Conservation (phyloP, 2,329 filamentous ascomycete species). For the Penicillium sp. region DNA sequence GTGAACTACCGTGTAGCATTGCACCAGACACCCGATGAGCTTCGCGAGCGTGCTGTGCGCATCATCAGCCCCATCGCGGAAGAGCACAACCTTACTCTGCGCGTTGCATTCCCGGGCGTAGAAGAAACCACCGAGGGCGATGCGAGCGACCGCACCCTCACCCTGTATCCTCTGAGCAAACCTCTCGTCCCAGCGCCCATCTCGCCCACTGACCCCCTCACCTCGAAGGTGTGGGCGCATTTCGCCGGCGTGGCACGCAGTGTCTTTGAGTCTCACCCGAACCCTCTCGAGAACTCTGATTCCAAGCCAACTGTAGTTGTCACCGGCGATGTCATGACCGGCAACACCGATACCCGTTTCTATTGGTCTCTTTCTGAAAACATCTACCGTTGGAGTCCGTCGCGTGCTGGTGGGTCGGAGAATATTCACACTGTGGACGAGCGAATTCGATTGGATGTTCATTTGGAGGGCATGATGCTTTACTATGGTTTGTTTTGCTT, state of each 20-base stretch:
- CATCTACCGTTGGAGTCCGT: constrained; percentile 56
- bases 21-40: constrained; percentile 51
- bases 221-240: constrained; percentile 35
- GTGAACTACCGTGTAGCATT: constrained; percentile 62
- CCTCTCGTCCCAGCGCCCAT: constrained; percentile 35
- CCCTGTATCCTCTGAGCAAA: constrained; percentile 32
- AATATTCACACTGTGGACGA: constrained; percentile 57
- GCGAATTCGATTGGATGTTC: constrained; percentile 45
- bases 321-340: constrained; percentile 52
- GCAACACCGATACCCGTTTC: constrained; percentile 56
- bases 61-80: constrained; percentile 51
- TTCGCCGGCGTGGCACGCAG: constrained; percentile 44
- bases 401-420: constrained; percentile 45
- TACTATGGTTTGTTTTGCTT: constrained; percentile 41
- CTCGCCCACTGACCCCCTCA: constrained; percentile 35
- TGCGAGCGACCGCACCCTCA: constrained; percentile 29
- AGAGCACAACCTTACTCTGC: constrained; percentile 51
- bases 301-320: constrained; percentile 40
- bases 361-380: constrained; percentile 57
- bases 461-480: constrained; percentile 46
- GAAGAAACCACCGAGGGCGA: constrained; percentile 9
- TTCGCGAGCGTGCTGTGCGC: constrained; percentile 51
- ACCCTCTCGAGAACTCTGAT: constrained; percentile 24
- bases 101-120: constrained; percentile 47
- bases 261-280: constrained; percentile 40